phyloP scores from a whole-genome alignment of 768 basidiomycete genomes.

The Termitomyces sp. region DNA sequence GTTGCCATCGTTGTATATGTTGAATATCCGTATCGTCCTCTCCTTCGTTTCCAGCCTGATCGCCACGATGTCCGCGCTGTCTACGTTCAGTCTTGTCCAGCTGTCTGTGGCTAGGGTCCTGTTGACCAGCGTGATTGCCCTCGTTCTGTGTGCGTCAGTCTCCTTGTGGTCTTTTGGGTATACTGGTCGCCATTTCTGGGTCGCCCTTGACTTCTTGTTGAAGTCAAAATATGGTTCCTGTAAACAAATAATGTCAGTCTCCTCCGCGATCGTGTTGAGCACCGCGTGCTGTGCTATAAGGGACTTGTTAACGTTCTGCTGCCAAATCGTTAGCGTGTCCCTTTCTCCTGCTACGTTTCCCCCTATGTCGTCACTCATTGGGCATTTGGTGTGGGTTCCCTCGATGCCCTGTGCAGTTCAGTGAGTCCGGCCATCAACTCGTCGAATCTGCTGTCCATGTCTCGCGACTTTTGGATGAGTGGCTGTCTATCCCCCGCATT shows the following conservation, averaged over 20 bases:
- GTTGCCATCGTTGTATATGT: background rate
- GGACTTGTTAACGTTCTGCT: constrained; percentile 27
- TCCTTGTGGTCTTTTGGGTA: background rate
- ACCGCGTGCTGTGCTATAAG: constrained; percentile 12
- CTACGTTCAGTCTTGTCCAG: background rate
- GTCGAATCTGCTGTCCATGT: too few species aligned
- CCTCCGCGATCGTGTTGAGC: constrained; percentile 1
- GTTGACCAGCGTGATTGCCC: background rate
- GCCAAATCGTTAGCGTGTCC: constrained; percentile 8
- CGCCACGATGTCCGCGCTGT: background rate
- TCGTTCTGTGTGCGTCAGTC: background rate
- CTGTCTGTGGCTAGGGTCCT: background rate
- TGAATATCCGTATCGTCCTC: background rate
- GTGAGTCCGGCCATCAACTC: too few species aligned
- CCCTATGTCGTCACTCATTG: background rate
- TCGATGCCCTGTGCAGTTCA: too few species aligned
- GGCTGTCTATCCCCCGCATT: too few species aligned
- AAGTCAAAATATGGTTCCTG: background rate
- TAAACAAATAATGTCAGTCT: constrained; percentile 23
- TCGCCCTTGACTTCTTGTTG: background rate
- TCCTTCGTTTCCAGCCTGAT: background rate
- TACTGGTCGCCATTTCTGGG: background rate
- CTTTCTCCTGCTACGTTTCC: background rate
- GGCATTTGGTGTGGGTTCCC: background rate
- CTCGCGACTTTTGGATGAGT: too few species aligned